Evolutionary conservation across 179 eudicot genomes (phyloP), one percentile per base, ranked within the genome.

Genomic region (Spinacia oleracea): DNA sequence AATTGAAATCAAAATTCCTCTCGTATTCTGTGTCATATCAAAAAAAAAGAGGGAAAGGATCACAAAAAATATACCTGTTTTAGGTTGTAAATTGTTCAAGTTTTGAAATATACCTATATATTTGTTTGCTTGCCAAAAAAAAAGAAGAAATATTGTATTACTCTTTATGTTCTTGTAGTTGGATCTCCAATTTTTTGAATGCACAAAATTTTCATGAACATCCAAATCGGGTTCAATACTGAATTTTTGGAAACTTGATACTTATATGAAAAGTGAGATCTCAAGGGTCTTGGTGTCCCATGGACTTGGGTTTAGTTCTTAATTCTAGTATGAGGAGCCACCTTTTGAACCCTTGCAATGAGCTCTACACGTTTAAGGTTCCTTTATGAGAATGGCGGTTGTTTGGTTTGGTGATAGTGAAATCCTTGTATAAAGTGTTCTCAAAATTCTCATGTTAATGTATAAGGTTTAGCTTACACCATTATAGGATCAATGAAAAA

Each of bases 281-380:
- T 20, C 23, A 21, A 8, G 70, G 70, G 12, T 20, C n/a, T 60
- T 60, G 18, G 18, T 60, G 34, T 29, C 34, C 10, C 20, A 34
- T 29, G 18, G n/a, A 60, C 20, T 60, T 60, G 35, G 35, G 66
- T 29, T 20, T 27, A 10, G 14, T 23, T 59, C 66, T 1, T 32
- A 60, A 60, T 60, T 34, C 34, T 29, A 29, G 65, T 25, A 23
- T 60, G 1, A 25, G 35, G 35, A 31, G 40, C 2, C 40, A 23
- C 40, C 58, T 71, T 10, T 71, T 45, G 21, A 42, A 71, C 74
- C 56, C 74, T 46, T n/a, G n/a, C n/a, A 71, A 18, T 50, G 56
- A 27, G 74, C 40, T 71, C 38, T 65, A 32, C 42, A 32, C n/a
- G 9, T 64, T 64, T 10, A 64, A n/a, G 48, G 21, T 38, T 48